Conservation (phyloP, 805 yeast genomes). For the Yamadazyma olivae region DNA sequence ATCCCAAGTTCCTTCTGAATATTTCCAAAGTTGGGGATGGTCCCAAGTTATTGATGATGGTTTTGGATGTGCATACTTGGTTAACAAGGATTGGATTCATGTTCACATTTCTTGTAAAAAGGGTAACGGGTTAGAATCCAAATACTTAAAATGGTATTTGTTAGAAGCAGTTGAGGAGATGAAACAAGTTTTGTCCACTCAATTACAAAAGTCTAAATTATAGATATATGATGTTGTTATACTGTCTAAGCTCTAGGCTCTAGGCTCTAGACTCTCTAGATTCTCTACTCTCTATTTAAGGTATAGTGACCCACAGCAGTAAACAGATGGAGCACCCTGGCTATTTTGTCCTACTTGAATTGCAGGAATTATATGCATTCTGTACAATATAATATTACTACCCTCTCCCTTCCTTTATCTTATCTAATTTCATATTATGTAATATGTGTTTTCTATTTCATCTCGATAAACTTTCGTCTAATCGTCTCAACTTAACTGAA, state of each 20-base stretch:
- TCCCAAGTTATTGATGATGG: constrained; percentile 94
- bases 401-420: no score
- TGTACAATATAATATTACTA: no score
- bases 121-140: constrained; percentile 56
- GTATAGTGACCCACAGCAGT: no score
- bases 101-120: constrained; percentile 78
- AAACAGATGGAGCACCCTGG: no score
- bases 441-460: no score
- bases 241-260: neutral
- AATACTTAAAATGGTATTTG: constrained; percentile 62
- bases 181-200: constrained; percentile 54
- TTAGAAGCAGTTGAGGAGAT: constrained; percentile 80
- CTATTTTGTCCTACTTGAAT: no score
- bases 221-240: constrained; percentile 15
- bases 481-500: no score
- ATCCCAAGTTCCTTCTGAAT: constrained; percentile 78
- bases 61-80: constrained; percentile 90
- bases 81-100: constrained; percentile 80
- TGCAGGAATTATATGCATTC: no score
- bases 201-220: constrained; percentile 40
- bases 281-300: no score
- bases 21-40: constrained; percentile 93
- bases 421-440: no score
- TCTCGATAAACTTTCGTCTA: no score
- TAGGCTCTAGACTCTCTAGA: neutral